Evolutionary conservation across 495 filamentous ascomycete species (phyloP), one percentile per base, ranked within the genome.

Genomic region (Podospora fimiseda): DNA sequence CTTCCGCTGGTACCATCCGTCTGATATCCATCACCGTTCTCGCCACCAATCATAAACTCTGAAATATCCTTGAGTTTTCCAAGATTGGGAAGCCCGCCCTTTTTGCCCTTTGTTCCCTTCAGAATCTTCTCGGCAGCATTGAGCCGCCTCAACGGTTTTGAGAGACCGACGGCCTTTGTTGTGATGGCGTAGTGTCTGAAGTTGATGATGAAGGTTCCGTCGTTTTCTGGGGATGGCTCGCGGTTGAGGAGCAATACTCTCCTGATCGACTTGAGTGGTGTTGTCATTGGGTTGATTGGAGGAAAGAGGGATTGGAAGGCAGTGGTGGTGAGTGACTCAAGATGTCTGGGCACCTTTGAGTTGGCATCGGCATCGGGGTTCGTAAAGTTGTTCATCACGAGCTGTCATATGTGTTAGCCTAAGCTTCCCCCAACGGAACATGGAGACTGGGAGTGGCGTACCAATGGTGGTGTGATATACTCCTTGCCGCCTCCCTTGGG

Each of bases 331-430:
- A 99, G 84, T 19, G 83, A 81, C 69, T 99, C 94, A 61, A 97
- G 87, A 53, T 95, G 90, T 60, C 88, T 90, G 15, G 87, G 85
- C 15, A 88, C 77, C 41, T 71, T 69, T 20, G 79, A 70, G 19
- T 79, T 82, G 15, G 83, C 76, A 44, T 86, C 82, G n/a, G 83
- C 74, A 49, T 77, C 67, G 22, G 87, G 77, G 1, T 81, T 85
- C 30, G 78, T 80, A 70, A 99, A 96, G 65, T 96, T 95, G 72
- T 99, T 99, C 93, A 98, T 96, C 50, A 98, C 94, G 15, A 98
- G 79, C 81, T 86, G 46, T n/a, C 58, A 23, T 30, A 50, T 21
- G 49, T 36, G 60, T 63, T 61, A 62, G 48, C 16, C 5, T n/a
- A 6, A 6, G 16, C 43, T 47, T 6, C 0, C 16, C 2, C 4